These are phyloP conservation scores for Nicotiana undulata DNA, from an alignment of 257 asterid genomes.

Conservation along the genomic window DNA sequence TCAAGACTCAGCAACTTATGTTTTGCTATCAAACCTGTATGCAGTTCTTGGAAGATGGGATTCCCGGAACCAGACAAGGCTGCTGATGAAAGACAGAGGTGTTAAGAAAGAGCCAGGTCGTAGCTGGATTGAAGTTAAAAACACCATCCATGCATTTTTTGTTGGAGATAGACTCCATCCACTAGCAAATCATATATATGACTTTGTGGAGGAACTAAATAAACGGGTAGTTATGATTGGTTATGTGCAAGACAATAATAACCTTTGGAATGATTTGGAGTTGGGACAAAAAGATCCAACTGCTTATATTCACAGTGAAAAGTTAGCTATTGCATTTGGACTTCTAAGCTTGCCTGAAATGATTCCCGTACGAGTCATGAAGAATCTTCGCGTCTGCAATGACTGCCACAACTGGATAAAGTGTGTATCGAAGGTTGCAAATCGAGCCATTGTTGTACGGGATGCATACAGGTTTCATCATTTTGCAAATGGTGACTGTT, in stretches of 20 bases:
- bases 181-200: slow-evolving; percentile 46
- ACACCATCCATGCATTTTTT: slow-evolving; percentile 59
- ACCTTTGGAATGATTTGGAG: slow-evolving; percentile 68
- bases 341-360: slow-evolving; percentile 41
- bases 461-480: slow-evolving; percentile 91
- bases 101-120: slow-evolving; percentile 87
- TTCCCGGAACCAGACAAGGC: slow-evolving; percentile 52
- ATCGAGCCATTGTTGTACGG: slow-evolving; percentile 54
- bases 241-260: slow-evolving; percentile 50
- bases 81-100: slow-evolving; percentile 70
- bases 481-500: slow-evolving; percentile 63
- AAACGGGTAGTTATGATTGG: slow-evolving; percentile 45
- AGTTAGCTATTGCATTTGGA: slow-evolving; percentile 78
- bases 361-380: slow-evolving; percentile 69
- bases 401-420: slow-evolving; percentile 88
- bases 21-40: slow-evolving; percentile 70
- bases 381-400: slow-evolving; percentile 76
- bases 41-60: slow-evolving; percentile 75
- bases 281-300: slow-evolving; percentile 58
- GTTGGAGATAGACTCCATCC: slow-evolving; percentile 80
- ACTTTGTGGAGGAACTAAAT: slow-evolving; percentile 47
- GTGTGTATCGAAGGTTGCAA: slow-evolving; percentile 40
- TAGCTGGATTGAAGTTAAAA: slow-evolving; percentile 78
- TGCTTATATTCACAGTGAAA: slow-evolving; percentile 63
- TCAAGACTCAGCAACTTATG: slow-evolving; percentile 71